Conservation (phyloP, 805 yeast species). For the Candida orba region DNA sequence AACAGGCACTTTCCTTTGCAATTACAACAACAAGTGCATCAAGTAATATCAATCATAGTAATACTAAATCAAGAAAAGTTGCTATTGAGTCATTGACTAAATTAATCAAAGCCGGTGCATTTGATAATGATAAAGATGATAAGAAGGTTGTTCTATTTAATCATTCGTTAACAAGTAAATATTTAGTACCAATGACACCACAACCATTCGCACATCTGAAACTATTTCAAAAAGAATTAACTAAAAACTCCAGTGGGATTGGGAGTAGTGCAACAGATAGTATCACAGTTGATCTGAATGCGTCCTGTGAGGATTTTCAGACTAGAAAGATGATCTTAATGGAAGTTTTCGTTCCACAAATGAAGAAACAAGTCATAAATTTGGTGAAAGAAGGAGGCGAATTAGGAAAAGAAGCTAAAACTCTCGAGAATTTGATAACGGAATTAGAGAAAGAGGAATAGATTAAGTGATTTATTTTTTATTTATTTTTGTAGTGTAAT, state of each 20-base stretch:
- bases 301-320: slow-evolving; percentile 53
- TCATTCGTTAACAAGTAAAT: slow-evolving; percentile 38
- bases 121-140: slow-evolving; percentile 13
- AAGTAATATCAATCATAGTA: slow-evolving; percentile 8
- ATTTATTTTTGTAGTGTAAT: background rate
- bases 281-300: slow-evolving; percentile 30
- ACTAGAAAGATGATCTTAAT: slow-evolving; percentile 47
- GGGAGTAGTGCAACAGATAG: slow-evolving; percentile 13
- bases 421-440: slow-evolving; percentile 9
- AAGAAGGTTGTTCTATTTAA: slow-evolving; percentile 5
- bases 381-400: slow-evolving; percentile 68
- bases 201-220: slow-evolving; percentile 60
- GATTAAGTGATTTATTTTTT: background rate
- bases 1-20: slow-evolving; percentile 25
- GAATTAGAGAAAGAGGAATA: background rate
- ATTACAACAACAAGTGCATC: slow-evolving; percentile 26
- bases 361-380: slow-evolving; percentile 42
- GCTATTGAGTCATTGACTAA: slow-evolving; percentile 32
- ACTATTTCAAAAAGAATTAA: slow-evolving; percentile 41
- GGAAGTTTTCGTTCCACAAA: slow-evolving; percentile 44
- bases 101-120: slow-evolving; percentile 38
- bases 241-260: slow-evolving; percentile 6
- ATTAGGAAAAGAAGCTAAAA: slow-evolving; percentile 44
- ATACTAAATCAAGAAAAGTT: slow-evolving; percentile 17
- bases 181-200: slow-evolving; percentile 48